Base-by-base conservation (phyloP, 306 rosid genomes). In the Rosa multiflora region DNA sequence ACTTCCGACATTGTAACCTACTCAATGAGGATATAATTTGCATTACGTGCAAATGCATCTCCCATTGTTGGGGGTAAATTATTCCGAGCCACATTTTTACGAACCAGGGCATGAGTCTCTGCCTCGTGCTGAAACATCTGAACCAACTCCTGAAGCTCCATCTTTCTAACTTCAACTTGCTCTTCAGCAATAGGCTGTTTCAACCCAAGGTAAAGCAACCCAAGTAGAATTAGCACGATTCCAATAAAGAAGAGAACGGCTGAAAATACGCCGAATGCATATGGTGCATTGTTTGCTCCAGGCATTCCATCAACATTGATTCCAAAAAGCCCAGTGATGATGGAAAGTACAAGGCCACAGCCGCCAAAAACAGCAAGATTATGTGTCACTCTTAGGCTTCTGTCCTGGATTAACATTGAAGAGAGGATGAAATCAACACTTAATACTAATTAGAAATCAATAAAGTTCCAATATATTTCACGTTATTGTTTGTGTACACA, bases 231-330 rank as follows among this genome's bases (percentile, higher is more conserved):
- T 70, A 95, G 88, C 67, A 81, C 76, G 32, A 72, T 70, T 72
- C 92, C 98, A 48, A 95, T 2, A 55, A 84, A 82, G 79, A 87
- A 8, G 20, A 91, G 80, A 70, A 93, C 21, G 69, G 87, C 98
- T 0, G 99, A 1, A 80, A 93, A 93, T 70, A 95, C 55, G 70
- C 92, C 98, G 77, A 95, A 95, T 70, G 97, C 98, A 69, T 88
- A 95, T 4, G 98, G 97, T 2, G 99, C 78, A 4, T 84, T 75
- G 26, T 59, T 52, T 59, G 90, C 82, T 20, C 99, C 97, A 0
- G 98, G 97, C 37, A 95, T 93, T 72, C 98, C 99, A 78, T 95
- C 97, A 8, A 93, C 98, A 12, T 95, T 95, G 88, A 95, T 93
- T 66, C 99, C 99, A 49, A 95, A 91, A 77, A 93, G 89, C 62